Evolutionary conservation across 2,329 filamentous ascomycete genomes (phyloP).

Genomic region (Sporothrix pallida): DNA sequence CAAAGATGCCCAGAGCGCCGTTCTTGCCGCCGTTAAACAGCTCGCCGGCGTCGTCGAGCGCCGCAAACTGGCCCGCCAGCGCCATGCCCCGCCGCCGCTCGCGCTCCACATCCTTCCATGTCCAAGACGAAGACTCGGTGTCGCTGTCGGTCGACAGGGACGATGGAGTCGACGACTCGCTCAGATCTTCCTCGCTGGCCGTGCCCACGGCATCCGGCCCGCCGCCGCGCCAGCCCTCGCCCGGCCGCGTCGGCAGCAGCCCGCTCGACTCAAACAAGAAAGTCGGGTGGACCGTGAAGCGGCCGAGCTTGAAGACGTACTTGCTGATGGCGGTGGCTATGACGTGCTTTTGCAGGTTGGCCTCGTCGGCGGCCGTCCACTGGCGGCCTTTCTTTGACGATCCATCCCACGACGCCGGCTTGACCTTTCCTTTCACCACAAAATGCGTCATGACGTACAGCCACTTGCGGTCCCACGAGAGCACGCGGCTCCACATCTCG

Average conservation of each 20-base stretch:
- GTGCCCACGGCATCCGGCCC: slow-evolving; percentile 47
- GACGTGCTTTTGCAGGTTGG: slow-evolving; percentile 65
- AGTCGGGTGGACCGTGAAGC: slow-evolving; percentile 84
- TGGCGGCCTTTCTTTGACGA: slow-evolving; percentile 37
- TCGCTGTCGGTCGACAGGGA: slow-evolving; percentile 40
- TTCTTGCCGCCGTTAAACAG: slow-evolving; percentile 60
- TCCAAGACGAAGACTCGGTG: slow-evolving; percentile 59
- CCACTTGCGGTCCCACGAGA: slow-evolving; percentile 83
- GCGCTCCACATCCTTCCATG: slow-evolving; percentile 64
- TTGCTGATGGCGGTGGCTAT: slow-evolving; percentile 76
- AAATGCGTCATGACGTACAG: slow-evolving; percentile 77
- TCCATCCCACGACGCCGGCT: slow-evolving; percentile 60
- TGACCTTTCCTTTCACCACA: slow-evolving; percentile 65
- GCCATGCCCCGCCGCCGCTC: slow-evolving; percentile 62
- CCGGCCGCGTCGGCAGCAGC: slow-evolving; percentile 75
- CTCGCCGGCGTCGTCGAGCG: slow-evolving; percentile 59
- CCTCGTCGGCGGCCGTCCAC: slow-evolving; percentile 46
- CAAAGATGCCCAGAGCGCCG: slow-evolving; percentile 58
- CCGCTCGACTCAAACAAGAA: slow-evolving; percentile 72
- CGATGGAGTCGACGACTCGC: slow-evolving; percentile 42
- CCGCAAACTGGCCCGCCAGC: slow-evolving; percentile 61
- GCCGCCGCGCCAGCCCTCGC: slow-evolving; percentile 61
- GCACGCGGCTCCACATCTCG: slow-evolving; percentile 74
- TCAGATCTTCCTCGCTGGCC: slow-evolving; percentile 46
- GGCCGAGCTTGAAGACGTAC: slow-evolving; percentile 81